Evolutionary conservation across 169 alveolate species (phyloP), one percentile per base, ranked within the genome.

Genomic region (Miamiensis avidus): DNA sequence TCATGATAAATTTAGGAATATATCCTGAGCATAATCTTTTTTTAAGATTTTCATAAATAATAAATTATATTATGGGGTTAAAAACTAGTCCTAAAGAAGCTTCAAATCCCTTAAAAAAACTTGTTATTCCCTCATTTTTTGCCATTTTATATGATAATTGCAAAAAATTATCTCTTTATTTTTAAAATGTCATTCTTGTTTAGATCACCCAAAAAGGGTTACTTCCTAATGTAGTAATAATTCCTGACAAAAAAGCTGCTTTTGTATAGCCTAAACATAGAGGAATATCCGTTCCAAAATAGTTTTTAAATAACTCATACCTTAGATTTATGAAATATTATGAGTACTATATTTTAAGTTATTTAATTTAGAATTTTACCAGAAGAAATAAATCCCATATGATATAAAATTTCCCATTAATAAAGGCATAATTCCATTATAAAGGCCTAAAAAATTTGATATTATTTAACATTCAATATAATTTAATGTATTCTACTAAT

Each of bases 181-280:
- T 73, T n/a, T 75, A 34, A 20, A 85, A 31, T 0, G 82, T 75
- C 74, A 65, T 72, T 73, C 86, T 78, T 34, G 89, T 78, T 29
- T 85, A 74, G 0, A 85, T 81, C 4, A 85, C 89, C 89, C 89
- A 85, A 74, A 85, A 85, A 11, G 89, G 89, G 74, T 85, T 85
- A 1, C 86, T 78, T 0, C 78, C 86, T 0, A 85, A 65, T 1
- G 86, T 78, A 73, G 89, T 85, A 0, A 85, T 64, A 0, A 85
- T 79, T 27, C 86, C 85, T 29, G 86, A 75, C 74, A 77, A 76
- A 33, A 72, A 73, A 29, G 89, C 78, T 11, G 85, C 86, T 85
- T 85, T 79, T 33, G 79, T 32, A 29, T 78, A 73, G 16, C 74
- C 81, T 69, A 85, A 32, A 33, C 72, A 31, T 29, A 78, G 74